Evolutionary conservation across 495 filamentous ascomycete species (phyloP), one percentile per base, ranked within the genome.

Genomic region (Cercophora newfieldiana): DNA sequence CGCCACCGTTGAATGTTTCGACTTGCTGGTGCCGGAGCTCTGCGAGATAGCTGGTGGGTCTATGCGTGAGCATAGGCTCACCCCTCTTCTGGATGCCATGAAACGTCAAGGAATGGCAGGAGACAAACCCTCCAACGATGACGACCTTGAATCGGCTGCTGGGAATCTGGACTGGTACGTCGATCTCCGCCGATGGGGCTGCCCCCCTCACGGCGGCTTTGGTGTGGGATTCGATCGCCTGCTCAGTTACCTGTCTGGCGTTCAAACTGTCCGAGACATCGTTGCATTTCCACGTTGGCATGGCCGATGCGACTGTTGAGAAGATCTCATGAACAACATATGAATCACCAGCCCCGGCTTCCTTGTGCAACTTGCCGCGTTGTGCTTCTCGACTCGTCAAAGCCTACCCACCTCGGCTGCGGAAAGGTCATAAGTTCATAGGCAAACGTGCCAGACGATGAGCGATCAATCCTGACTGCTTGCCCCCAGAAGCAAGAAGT

Each of bases 181-280:
- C n/a, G 95, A 99, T 72, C 84, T 99, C 54, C 89, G 95, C 55
- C 89, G 91, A 63, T 99, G 92, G 88, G 95, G 95, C 26, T 93
- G 89, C 70, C 90, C 93, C 31, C 93, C 94, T n/a, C 95, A 98
- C 74, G 95, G 95, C 28, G 95, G 95, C 1, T 99, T 97, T 78
- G 95, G 95, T 2, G 74, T 98, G 59, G 95, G 95, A 0, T 96
- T 97, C 75, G 95, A 99, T 80, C 86, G 95, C 49, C 83, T 98
- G 61, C 74, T 99, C 69, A 86, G 88, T 66, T 98, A 97, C 78
- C 82, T 99, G 65, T 84, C 91, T 16, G 94, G 93, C 3, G 87
- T 94, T 19, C 83, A 85, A 59, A 97, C 93, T 69, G 87, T 99
- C 67, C 85, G 93, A 70, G 95, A 99, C 75, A 83, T 91, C 22